Base-by-base conservation (phyloP, 1,139 yeast genomes). In the Saccharomyces hybrid region DNA sequence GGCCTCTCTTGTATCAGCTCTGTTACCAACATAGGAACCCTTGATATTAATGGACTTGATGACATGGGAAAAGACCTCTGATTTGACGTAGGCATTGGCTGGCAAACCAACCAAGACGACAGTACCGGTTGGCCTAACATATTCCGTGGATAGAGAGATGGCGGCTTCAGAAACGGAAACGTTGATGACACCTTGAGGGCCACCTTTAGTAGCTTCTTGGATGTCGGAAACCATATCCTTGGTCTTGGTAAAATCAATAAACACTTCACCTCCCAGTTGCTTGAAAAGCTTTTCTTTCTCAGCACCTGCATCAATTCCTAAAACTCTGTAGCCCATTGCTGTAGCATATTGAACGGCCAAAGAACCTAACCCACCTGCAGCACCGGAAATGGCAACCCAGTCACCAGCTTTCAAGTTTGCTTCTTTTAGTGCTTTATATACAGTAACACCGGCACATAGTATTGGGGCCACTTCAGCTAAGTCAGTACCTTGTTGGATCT, bases 401-500 rank as follows among this genome's bases (percentile, higher is more conserved):
- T 84, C 81, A 61, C 90, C 90, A 48, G 89, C 81, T 59, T 71
- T 63, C 58, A 80, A 72, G 61, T 78, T 77, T 54, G 89, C 86
- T 47, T 86, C 83, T 75, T 85, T 85, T 68, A 85, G 75, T 26
- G 90, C 90, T 72, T 84, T 84, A 79, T 84, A 85, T 52, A 84
- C 90, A 46, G 90, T 85, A 66, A 85, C 82, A 75, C 91, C 91
- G 28, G 90, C 91, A 79, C 91, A 85, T 66, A 85, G 76, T 59
- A 85, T 81, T 62, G 91, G 91, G 27, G 90, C 81, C 55, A 81
- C 81, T 60, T 77, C 70, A 50, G 88, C 88, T 67, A 84, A 77
- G 66, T 84, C 87, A 47, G 86, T 75, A 56, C 84, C 86, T 62
- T 77, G 63, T 52, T 89, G 87, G 60, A 85, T 81, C 62, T 78